These are phyloP conservation scores for Phoenix roebelenii DNA, from an alignment of 176 grass and related monocot species.

Conservation along the genomic window DNA sequence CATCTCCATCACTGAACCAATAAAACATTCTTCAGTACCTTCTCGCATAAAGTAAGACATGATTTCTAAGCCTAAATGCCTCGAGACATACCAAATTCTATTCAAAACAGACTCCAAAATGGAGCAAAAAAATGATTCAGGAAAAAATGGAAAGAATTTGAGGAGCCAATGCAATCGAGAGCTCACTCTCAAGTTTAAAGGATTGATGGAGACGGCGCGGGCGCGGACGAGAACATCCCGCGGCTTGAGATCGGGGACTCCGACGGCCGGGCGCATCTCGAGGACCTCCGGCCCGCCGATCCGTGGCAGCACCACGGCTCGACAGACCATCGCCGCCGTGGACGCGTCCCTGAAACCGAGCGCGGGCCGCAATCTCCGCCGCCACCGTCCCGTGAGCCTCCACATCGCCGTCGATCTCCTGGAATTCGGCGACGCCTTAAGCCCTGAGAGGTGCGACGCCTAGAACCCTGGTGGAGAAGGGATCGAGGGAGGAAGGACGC, in stretches of 20 bases:
- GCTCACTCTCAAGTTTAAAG: constrained; percentile 84
- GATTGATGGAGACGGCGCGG: constrained; percentile 87
- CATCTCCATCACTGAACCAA: too few relatives aligned
- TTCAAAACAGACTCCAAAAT: background rate
- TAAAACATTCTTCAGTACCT: too few relatives aligned
- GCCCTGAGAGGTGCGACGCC: constrained; percentile 12
- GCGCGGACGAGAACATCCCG: constrained; percentile 76
- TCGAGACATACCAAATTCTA: too few relatives aligned
- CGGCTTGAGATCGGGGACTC: constrained; percentile 74
- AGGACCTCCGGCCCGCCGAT: constrained; percentile 85
- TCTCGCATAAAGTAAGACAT: too few relatives aligned
- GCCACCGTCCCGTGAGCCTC: constrained; percentile 24
- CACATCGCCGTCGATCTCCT: constrained; percentile 31
- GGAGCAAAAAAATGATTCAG: constrained; percentile 5
- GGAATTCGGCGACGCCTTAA: constrained; percentile 21
- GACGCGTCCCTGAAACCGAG: constrained; percentile 15
- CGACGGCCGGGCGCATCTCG: constrained; percentile 46
- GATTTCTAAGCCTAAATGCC: too few relatives aligned
- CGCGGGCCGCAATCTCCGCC: constrained; percentile 15
- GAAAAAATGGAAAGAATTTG: constrained; percentile 1
- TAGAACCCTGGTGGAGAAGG: constrained; percentile 10
- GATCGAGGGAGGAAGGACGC: background rate
- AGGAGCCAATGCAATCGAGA: background rate
- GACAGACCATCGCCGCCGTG: constrained; percentile 32
- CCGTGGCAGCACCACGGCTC: constrained; percentile 72